A percentile compares a stretch with the other conserved stretches of the same genome.
These are phyloP conservation scores for Pseudoturritis turrita DNA, from an alignment of 345 rosid genomes.

Conservation along the genomic window DNA sequence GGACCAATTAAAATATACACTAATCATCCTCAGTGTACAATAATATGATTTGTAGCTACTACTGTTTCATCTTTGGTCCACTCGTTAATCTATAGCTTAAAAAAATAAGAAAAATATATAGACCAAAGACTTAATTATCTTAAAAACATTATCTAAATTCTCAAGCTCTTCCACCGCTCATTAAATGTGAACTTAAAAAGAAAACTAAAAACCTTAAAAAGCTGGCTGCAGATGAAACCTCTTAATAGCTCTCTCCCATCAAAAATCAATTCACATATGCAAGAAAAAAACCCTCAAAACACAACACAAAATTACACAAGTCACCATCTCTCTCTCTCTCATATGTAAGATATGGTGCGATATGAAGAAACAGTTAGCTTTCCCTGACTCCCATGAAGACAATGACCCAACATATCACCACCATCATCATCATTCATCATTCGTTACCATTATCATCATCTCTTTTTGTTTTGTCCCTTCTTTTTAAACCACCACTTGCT, in stretches of 20 bases:
- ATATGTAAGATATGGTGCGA: slow-evolving; percentile 43
- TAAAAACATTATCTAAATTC: slow-evolving; percentile 21
- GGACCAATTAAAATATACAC: slow-evolving; percentile 13
- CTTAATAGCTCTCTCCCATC: slow-evolving; percentile 7
- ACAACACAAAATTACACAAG: slow-evolving; percentile 13
- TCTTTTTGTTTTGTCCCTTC: slow-evolving; percentile 13
- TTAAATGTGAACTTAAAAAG: slow-evolving; percentile 13
- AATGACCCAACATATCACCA: slow-evolving; percentile 48
- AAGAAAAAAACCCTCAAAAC: not conserved
- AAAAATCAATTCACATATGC: slow-evolving; percentile 3
- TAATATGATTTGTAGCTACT: slow-evolving; percentile 5
- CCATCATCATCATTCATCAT: slow-evolving; percentile 19
- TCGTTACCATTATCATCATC: slow-evolving; percentile 15
- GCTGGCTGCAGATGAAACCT: slow-evolving; percentile 2
- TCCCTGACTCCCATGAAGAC: slow-evolving; percentile 64
- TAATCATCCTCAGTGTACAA: slow-evolving; percentile 2
- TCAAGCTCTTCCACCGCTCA: slow-evolving; percentile 23
- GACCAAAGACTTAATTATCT: slow-evolving; percentile 1
- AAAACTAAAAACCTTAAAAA: slow-evolving; percentile 33
- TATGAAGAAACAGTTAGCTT: slow-evolving; percentile 55
- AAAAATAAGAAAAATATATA: not conserved
- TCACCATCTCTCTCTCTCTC: slow-evolving; percentile 16
- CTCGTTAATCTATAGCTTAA: slow-evolving; percentile 8
- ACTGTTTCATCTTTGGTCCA: slow-evolving; percentile 12
- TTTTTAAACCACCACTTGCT: slow-evolving; percentile 28